A percentile compares a stretch with the other conserved stretches of the same genome.
These are phyloP conservation scores for Hsuehochloa calcarea DNA, from an alignment of 176 grass and related monocot species.

Conservation along the genomic window DNA sequence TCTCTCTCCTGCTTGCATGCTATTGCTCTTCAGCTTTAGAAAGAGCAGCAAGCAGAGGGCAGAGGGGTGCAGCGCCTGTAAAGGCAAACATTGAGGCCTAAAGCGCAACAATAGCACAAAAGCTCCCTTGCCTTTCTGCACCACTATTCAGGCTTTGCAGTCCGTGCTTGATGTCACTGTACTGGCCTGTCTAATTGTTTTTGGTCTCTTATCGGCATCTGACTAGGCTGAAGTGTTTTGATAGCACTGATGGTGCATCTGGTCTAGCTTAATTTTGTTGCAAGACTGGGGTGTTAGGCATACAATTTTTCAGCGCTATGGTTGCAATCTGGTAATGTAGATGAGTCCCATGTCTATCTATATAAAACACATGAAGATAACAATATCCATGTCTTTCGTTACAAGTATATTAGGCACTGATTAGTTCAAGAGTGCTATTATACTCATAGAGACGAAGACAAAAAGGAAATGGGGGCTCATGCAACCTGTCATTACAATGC, in stretches of 20 bases:
- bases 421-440: slow-evolving; percentile 4
- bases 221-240: neutral
- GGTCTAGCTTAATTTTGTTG: neutral
- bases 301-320: neutral
- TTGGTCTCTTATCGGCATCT: neutral
- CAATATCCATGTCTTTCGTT: neutral
- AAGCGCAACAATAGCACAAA: slow-evolving; percentile 16
- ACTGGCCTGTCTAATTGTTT: neutral
- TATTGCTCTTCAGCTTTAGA: neutral
- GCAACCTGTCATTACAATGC: neutral
- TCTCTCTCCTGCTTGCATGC: neutral
- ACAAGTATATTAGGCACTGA: neutral
- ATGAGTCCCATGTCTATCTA: slow-evolving; percentile 1
- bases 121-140: slow-evolving; percentile 20
- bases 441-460: neutral
- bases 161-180: slow-evolving; percentile 16
- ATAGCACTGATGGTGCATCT: neutral
- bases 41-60: neutral
- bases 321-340: neutral
- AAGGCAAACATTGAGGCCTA: slow-evolving; percentile 13
- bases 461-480: neutral
- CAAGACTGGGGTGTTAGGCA: neutral
- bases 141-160: neutral
- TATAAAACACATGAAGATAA: slow-evolving; percentile 1
- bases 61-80: no score